phyloP scores from a whole-genome alignment of 2,329 filamentous ascomycete genomes.

The Penicillium sp. region DNA sequence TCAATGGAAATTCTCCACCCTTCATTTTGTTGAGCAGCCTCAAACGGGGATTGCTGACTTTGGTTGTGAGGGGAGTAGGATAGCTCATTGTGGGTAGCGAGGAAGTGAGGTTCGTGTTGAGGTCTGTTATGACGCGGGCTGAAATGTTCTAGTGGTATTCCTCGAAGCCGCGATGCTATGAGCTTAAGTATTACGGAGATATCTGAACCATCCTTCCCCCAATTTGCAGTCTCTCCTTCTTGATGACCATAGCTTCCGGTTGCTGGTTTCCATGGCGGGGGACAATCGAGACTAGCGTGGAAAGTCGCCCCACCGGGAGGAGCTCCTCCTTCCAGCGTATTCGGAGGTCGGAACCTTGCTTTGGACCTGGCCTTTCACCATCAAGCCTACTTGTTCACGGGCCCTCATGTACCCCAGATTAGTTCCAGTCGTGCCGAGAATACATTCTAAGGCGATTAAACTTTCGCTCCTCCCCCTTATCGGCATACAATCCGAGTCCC shows the following conservation, averaged over 20 bases:
- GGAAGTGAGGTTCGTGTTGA: slow-evolving; percentile 18
- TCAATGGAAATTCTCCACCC: slow-evolving; percentile 41
- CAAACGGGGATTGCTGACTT: slow-evolving; percentile 43
- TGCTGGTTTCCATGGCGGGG: no score
- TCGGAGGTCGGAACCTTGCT: no score
- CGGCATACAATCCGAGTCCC: not conserved
- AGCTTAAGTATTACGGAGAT: not conserved
- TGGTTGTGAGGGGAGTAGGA: slow-evolving; percentile 32
- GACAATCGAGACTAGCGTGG: no score
- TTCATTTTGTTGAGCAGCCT: slow-evolving; percentile 47
- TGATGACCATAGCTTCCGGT: no score
- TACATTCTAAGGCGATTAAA: not conserved
- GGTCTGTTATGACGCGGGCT: not conserved
- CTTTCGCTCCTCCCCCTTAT: not conserved
- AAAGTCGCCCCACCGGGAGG: slow-evolving; percentile 12
- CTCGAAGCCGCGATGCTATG: not conserved
- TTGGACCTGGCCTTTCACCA: not conserved
- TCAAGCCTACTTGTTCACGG: no score
- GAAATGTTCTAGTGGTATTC: no score
- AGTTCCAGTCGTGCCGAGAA: no score
- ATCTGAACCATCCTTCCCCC: not conserved
- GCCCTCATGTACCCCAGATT: no score
- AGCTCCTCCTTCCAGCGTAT: slow-evolving; percentile 10
- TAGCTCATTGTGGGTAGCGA: not conserved
- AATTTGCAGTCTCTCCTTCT: no score